phyloP scores from a whole-genome alignment of 768 basidiomycete genomes.

The Xerocomellus amylosporus region DNA sequence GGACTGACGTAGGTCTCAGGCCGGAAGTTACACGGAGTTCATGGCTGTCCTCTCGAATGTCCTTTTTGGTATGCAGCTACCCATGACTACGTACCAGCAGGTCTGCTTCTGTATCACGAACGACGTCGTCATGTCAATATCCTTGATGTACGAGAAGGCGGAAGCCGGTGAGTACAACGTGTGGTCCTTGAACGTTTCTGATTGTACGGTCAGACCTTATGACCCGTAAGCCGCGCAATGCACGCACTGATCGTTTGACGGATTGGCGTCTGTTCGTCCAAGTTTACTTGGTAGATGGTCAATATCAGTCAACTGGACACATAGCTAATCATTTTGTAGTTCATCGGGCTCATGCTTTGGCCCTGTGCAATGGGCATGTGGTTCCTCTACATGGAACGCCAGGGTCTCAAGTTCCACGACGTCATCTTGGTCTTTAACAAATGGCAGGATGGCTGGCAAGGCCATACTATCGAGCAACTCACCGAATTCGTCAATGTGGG shows the following conservation, averaged over 20 bases:
- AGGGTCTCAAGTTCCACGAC: constrained; percentile 33
- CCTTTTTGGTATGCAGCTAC: constrained; percentile 58
- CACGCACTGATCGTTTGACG: constrained; percentile 45
- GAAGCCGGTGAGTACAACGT: constrained; percentile 38
- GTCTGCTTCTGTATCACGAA: constrained; percentile 53
- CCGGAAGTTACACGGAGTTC: constrained; percentile 56
- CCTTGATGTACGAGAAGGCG: constrained; percentile 50
- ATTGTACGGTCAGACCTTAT: constrained; percentile 37
- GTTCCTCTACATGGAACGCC: constrained; percentile 39
- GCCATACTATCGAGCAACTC: constrained; percentile 30
- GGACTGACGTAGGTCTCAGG: constrained; percentile 24
- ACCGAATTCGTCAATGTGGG: constrained; percentile 38
- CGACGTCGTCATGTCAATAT: constrained; percentile 49
- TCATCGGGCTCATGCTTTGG: constrained; percentile 45
- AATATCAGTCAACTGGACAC: neutral
- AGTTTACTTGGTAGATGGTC: constrained; percentile 40
- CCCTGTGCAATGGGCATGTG: constrained; percentile 42
- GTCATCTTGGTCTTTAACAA: constrained; percentile 40
- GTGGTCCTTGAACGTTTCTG: neutral
- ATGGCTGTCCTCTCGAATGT: constrained; percentile 56
- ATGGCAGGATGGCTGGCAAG: constrained; percentile 39
- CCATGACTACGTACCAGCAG: constrained; percentile 53
- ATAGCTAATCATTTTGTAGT: constrained; percentile 23
- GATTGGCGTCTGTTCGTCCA: constrained; percentile 50
- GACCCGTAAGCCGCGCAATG: constrained; percentile 47